A percentile compares a stretch with the other conserved stretches of the same genome.
phyloP scores from a whole-genome alignment of 2,329 filamentous ascomycete genomes.

The Colletotrichum kahawae region DNA sequence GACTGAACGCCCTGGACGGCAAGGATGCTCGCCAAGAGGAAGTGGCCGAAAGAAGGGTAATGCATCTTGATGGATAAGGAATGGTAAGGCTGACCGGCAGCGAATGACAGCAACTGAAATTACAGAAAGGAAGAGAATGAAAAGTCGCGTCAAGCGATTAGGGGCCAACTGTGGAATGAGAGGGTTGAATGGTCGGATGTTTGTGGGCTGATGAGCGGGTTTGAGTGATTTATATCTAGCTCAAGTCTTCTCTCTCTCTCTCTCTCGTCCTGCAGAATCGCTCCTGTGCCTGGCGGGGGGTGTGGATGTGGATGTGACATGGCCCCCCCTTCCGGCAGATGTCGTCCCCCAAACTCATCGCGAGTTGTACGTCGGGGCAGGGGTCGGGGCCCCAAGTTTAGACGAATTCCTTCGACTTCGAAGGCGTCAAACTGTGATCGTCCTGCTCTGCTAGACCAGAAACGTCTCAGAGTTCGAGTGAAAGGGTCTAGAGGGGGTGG shows the following conservation, averaged over 20 bases:
- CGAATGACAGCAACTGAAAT: conserved; percentile 21
- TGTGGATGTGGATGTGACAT: not conserved
- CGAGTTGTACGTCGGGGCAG: not conserved
- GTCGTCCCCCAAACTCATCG: not conserved
- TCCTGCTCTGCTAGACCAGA: conserved; percentile 6
- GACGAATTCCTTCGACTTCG: conserved; percentile 8
- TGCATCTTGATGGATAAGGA: conserved; percentile 20
- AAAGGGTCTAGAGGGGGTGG: conserved; percentile 9
- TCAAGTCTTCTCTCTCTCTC: not conserved
- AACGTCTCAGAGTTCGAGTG: conserved; percentile 13
- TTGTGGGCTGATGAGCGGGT: conserved; percentile 17
- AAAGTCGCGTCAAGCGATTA: conserved; percentile 20
- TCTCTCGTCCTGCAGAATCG: not conserved
- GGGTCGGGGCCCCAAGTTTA: conserved; percentile 4
- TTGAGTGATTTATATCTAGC: conserved; percentile 25
- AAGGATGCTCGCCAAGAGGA: conserved; percentile 22
- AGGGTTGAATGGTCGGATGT: not conserved
- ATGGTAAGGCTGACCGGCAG: conserved; percentile 21
- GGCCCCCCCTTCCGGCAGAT: not conserved
- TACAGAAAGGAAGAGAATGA: conserved; percentile 7
- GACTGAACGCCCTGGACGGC: conserved; percentile 17
- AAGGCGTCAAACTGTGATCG: conserved; percentile 6
- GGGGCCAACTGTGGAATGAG: conserved; percentile 19
- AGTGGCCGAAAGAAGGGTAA: conserved; percentile 14
- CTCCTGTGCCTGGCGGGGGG: not conserved